phyloP scores from a whole-genome alignment of 2,329 filamentous ascomycete species.

The Microcyclospora pomicola region DNA sequence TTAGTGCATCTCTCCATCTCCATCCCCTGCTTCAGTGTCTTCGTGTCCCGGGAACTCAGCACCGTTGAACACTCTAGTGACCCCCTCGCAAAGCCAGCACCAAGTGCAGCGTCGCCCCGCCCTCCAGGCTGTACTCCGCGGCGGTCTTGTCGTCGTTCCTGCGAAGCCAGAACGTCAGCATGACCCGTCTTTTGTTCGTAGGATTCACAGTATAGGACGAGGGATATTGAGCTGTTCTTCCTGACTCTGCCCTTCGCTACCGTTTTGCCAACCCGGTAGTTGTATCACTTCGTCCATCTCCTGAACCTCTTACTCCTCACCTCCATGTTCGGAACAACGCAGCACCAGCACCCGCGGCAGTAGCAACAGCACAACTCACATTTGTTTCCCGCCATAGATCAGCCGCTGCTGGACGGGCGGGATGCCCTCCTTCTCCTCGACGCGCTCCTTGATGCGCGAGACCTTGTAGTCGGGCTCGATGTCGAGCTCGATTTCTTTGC shows the following conservation, averaged over 20 bases:
- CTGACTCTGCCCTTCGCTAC: no score
- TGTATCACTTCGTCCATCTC: no score
- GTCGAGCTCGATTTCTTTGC: constrained; percentile 97
- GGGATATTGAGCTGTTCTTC: background rate
- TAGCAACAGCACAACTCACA: constrained; percentile 43
- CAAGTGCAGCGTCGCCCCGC: constrained; percentile 85
- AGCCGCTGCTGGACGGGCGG: constrained; percentile 91
- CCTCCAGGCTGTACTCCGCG: constrained; percentile 76
- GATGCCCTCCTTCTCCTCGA: constrained; percentile 98
- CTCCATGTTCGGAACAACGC: no score
- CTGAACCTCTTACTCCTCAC: no score
- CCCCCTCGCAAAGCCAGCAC: constrained; percentile 89
- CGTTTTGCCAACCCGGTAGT: no score
- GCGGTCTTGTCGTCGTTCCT: constrained; percentile 96
- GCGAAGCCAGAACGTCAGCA: constrained; percentile 1
- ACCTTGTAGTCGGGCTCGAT: constrained; percentile 96
- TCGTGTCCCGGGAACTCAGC: background rate
- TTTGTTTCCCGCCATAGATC: constrained; percentile 96
- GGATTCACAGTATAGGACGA: background rate
- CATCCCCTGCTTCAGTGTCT: background rate
- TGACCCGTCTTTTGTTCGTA: background rate
- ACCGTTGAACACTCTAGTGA: background rate
- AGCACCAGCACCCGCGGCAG: no score
- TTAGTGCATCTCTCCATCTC: background rate
- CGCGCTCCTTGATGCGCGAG: constrained; percentile 92